A percentile compares a stretch with the other conserved stretches of the same genome.
These are phyloP conservation scores for Amoebophrya sp. DNA, from an alignment of 169 alveolate genomes.

Conservation along the genomic window DNA sequence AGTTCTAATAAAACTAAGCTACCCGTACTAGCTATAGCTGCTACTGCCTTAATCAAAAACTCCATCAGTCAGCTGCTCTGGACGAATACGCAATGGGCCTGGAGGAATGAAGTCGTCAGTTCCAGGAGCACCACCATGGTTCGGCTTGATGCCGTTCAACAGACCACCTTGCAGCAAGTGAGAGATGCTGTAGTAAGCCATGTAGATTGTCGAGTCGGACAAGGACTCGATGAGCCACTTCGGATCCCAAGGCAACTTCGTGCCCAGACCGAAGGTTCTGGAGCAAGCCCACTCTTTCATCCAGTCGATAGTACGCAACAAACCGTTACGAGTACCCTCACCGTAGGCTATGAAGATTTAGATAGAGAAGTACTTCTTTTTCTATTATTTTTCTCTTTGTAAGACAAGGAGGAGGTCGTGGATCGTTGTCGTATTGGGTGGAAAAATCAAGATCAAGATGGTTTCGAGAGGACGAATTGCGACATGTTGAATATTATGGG, in stretches of 20 bases:
- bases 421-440: no score
- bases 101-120: constrained; percentile 63
- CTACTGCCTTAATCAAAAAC: no score
- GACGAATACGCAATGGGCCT: constrained; percentile 72
- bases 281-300: constrained; percentile 83
- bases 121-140: constrained; percentile 47
- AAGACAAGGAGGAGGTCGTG: no score
- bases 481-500: no score
- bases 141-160: constrained; percentile 25
- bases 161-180: constrained; percentile 82
- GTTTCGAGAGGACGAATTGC: no score
- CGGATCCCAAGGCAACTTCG: constrained; percentile 85
- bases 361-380: no score
- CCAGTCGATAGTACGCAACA: constrained; percentile 84
- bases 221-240: constrained; percentile 90
- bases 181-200: constrained; percentile 98
- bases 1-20: no score
- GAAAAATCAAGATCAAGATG: no score
- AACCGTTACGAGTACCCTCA: constrained; percentile 62
- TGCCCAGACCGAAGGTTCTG: constrained; percentile 96
- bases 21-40: no score
- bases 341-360: constrained; percentile 33
- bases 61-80: constrained; percentile 80
- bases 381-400: no score
- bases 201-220: constrained; percentile 97